Percentiles rank a stretch among this genome's conserved stretches.
Conservation (phyloP, 257 asterid species). For the Verbascum thapsus region DNA sequence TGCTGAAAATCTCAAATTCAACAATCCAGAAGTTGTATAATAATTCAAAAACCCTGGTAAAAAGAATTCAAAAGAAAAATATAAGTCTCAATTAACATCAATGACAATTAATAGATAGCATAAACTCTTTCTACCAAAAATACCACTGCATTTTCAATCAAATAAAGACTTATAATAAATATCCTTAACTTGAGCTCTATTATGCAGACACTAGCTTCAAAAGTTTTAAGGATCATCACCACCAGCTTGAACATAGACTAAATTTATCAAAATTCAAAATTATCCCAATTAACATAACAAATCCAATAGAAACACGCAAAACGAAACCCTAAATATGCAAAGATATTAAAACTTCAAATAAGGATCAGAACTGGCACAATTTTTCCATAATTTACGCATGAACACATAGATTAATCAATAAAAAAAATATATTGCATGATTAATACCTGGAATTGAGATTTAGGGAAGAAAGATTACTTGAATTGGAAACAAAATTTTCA, state of each 20-base stretch:
- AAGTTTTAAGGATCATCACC: constrained; percentile 20
- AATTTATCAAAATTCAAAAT: constrained; percentile 16
- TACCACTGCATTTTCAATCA: background rate
- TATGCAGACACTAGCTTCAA: constrained; percentile 24
- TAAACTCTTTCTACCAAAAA: constrained; percentile 15
- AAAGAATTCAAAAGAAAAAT: constrained; percentile 1
- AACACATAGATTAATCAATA: constrained; percentile 8
- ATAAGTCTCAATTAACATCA: constrained; percentile 13
- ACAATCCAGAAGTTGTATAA: constrained; percentile 10
- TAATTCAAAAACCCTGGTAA: background rate
- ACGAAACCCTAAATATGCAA: constrained; percentile 23
- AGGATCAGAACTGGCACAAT: background rate
- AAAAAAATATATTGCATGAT: background rate
- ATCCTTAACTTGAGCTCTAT: constrained; percentile 17
- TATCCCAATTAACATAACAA: constrained; percentile 22
- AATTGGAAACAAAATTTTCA: constrained; percentile 10
- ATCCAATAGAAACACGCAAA: background rate
- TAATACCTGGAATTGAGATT: constrained; percentile 38
- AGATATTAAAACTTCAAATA: constrained; percentile 2
- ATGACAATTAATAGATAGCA: too few relatives aligned
- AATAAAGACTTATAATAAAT: background rate
- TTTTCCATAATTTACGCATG: constrained; percentile 19
- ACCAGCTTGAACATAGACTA: constrained; percentile 11
- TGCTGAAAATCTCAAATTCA: constrained; percentile 21
- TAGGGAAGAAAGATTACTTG: constrained; percentile 20